Evolutionary conservation across 23 red algal species (phyloP).

Genomic region (Cyanidiococcus yangmingshanensis): DNA sequence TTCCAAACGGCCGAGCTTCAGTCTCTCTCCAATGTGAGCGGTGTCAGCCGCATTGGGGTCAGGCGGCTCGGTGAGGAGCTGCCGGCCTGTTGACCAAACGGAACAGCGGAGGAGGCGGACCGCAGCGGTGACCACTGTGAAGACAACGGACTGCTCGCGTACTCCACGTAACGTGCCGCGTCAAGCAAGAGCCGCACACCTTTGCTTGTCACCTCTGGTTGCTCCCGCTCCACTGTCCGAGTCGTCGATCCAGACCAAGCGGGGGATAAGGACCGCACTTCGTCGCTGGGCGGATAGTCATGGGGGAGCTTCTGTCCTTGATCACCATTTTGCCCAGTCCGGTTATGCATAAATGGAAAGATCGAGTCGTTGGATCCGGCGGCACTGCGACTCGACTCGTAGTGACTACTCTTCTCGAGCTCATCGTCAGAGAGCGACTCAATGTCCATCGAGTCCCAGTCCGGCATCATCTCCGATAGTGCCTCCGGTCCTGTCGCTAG

Average conservation of each 20-base stretch:
- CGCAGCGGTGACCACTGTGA: neutral
- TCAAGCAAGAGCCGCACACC: neutral
- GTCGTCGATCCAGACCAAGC: neutral
- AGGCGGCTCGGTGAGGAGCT: neutral
- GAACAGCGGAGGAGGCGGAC: neutral
- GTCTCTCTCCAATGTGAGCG: neutral
- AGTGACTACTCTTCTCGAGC: neutral
- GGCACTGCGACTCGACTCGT: neutral
- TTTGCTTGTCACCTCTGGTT: neutral
- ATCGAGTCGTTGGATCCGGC: neutral
- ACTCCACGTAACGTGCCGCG: neutral
- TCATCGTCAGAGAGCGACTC: neutral
- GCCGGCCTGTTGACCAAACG: neutral
- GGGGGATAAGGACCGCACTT: too few relatives aligned
- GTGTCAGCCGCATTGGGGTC: neutral
- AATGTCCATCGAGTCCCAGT: neutral
- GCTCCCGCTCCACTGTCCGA: neutral
- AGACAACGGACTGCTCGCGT: neutral
- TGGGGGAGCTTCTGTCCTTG: neutral
- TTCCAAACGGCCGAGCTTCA: too few relatives aligned
- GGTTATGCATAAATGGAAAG: neutral
- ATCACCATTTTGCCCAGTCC: neutral
- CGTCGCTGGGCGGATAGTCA: neutral
- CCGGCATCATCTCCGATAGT: neutral
- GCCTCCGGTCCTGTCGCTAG: neutral